Base-by-base conservation (phyloP, 371 early-diverging fungal species). In the Fennellomyces sp. region DNA sequence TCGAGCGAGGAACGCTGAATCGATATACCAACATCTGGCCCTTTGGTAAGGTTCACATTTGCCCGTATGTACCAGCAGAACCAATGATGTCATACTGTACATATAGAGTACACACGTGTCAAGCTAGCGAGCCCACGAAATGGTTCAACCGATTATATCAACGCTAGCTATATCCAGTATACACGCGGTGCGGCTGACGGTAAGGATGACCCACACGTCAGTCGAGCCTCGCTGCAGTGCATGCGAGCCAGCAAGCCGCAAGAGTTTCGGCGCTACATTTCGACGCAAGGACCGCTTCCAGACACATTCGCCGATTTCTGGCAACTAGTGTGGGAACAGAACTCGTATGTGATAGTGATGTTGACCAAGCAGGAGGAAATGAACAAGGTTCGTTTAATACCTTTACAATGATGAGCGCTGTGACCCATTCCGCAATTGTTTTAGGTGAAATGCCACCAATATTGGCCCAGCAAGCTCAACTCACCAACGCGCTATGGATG, bases 291-390 rank as follows among this genome's bases (percentile, higher is more conserved):
- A 0, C 97, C 97, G 13, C 65, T 96, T 17, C 86, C 88, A 8
- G 74, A 85, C 33, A 95, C 97, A 0, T 80, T 89, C 45, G 82
- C 78, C 10, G 96, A 95, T 58, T 97, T 97, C 64, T 97, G 97
- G 96, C 82, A 82, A 47, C 88, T 96, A 77, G 75, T 91, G 12
- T 94, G 92, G 93, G 94, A 96, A 63, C 91, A 94, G 65, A 61
- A 82, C 3, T 73, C 84, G 0, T 66, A 75, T 4, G 87, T 92
- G 3, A 81, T 97, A 26, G 93, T 96, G 13, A 96, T 96, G 96
- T 72, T 97, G 58, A 92, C 97, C 0, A 85, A 87, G 42, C 89
- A 91, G 54, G 87, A 88, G 47, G 97, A 97, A 72, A 83, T 84
- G 58, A 88, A 89, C 2, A 76, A 88, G 63, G 75, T 73, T 89